Base-by-base conservation (phyloP, 2,329 filamentous ascomycete genomes). In the Diaporthe vaccinii region DNA sequence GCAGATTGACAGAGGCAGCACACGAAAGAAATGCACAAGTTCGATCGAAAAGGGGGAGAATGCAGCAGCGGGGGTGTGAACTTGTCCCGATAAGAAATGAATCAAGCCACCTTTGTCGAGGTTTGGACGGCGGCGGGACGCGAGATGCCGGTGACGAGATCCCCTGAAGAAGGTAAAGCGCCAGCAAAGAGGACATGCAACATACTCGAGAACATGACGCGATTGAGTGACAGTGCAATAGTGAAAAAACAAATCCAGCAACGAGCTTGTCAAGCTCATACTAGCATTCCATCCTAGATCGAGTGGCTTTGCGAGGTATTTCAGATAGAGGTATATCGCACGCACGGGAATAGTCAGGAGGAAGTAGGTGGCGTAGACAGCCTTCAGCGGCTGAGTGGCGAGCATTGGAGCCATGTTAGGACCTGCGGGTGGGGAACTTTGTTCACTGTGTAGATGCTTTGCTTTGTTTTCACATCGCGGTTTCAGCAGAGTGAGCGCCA, bases 231-330 rank as follows among this genome's bases (percentile, higher is more conserved):
- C n/a, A 1, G 36, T 41, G 36, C 9, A 62, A 20, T 62, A 62
- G 36, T 62, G 36, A 3, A 44, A 62, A 34, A 62, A 62, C 58
- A 62, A 62, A 6, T 62, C 20, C 58, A 62, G 58, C 20, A 62
- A 62, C 34, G 34, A 36, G 34, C 58, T 62, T 44, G 9, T n/a
- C 58, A 62, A 4, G 22, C 58, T 62, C 58, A 41, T 39, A 17
- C 57, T 61, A 31, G 57, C 57, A 39, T 61, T 61, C 34, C 36
- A 62, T 62, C 41, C 34, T 62, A 36, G 58, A 44, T 62, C 22
- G 20, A 22, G 34, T 44, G 58, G 58, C 39, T 62, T 62, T 25
- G 7, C 58, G 12, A 62, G 36, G 58, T 28, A 62, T 17, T 62
- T 62, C 20, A 44, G 34, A 62, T 62, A 28, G 41, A 62, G 2